These are phyloP conservation scores for Neofusicoccum kwambonambiense DNA, from an alignment of 2,329 filamentous ascomycete genomes.

Conservation along the genomic window DNA sequence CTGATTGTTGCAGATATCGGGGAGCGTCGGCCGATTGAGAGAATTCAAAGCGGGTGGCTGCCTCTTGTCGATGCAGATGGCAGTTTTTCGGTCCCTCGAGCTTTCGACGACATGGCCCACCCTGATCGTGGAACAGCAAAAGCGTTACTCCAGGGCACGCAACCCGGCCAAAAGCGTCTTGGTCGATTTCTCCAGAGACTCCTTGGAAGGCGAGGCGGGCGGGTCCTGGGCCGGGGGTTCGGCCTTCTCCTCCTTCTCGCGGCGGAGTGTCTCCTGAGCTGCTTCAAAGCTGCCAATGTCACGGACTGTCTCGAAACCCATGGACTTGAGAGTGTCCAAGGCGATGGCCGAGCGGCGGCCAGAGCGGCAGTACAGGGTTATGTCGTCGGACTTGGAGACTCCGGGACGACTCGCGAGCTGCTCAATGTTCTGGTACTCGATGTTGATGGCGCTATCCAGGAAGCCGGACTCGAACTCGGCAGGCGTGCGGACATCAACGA, in stretches of 20 bases:
- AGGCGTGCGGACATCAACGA: slow-evolving; percentile 39
- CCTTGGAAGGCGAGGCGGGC: slow-evolving; percentile 18
- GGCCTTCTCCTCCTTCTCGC: slow-evolving; percentile 27
- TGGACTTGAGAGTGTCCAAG: slow-evolving; percentile 26
- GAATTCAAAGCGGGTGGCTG: not conserved
- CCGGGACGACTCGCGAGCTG: slow-evolving; percentile 21
- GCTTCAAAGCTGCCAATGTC: slow-evolving; percentile 38
- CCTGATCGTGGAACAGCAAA: not conserved
- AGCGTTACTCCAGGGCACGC: slow-evolving; percentile 24
- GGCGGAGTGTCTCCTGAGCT: slow-evolving; percentile 29
- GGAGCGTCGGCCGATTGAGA: not conserved
- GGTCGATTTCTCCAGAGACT: slow-evolving; percentile 26
- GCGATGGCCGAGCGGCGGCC: slow-evolving; percentile 36
- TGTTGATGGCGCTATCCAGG: slow-evolving; percentile 35
- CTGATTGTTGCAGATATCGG: not conserved
- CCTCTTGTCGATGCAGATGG: not conserved
- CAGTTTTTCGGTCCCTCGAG: not conserved
- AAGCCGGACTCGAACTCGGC: slow-evolving; percentile 34
- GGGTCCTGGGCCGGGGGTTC: slow-evolving; percentile 18
- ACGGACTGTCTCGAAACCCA: slow-evolving; percentile 33
- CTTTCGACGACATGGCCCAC: too few relatives aligned
- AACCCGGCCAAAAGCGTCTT: slow-evolving; percentile 30
- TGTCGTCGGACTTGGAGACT: slow-evolving; percentile 29
- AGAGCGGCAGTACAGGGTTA: slow-evolving; percentile 39
- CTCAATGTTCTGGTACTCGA: slow-evolving; percentile 37